Evolutionary conservation across 2,329 filamentous ascomycete species (phyloP).

Genomic region (Verticillium longisporum): DNA sequence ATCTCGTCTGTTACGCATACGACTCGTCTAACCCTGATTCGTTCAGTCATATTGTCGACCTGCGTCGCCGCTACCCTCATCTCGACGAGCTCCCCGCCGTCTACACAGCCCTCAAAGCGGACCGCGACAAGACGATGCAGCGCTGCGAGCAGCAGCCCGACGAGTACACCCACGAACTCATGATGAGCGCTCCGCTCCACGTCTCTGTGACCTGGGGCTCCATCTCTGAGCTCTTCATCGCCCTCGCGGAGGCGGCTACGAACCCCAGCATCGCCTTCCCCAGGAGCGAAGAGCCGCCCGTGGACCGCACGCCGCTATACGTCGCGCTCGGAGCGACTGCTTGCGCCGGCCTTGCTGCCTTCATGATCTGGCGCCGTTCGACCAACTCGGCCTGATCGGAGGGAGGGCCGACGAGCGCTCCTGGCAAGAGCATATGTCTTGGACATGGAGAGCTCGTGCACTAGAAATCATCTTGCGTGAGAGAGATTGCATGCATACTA

Average conservation of each 20-base stretch:
- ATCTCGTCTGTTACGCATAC: constrained; percentile 91
- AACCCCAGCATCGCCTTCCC: constrained; percentile 85
- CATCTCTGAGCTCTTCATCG: constrained; percentile 90
- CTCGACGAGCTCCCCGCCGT: constrained; percentile 86
- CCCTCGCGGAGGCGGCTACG: constrained; percentile 83
- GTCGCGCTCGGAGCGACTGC: constrained; percentile 71
- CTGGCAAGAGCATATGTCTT: not conserved
- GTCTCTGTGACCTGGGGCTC: constrained; percentile 93
- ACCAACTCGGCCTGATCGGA: constrained; percentile 33
- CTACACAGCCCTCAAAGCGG: constrained; percentile 90
- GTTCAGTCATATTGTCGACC: constrained; percentile 81
- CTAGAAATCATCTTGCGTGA: not conserved
- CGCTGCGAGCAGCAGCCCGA: constrained; percentile 86
- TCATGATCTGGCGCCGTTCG: constrained; percentile 58
- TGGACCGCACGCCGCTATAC: constrained; percentile 79
- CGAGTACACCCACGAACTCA: constrained; percentile 75
- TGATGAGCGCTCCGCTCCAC: constrained; percentile 87
- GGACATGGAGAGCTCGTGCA: not conserved
- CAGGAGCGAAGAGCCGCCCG: constrained; percentile 77
- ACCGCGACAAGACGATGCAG: constrained; percentile 95
- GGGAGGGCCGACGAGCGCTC: not conserved
- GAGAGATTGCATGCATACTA: not conserved
- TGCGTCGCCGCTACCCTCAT: constrained; percentile 72
- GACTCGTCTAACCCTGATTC: constrained; percentile 96
- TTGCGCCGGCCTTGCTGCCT: constrained; percentile 55